Conservation (phyloP, 1,284 basidiomycete species). For the Ganoderma resinaceum region DNA sequence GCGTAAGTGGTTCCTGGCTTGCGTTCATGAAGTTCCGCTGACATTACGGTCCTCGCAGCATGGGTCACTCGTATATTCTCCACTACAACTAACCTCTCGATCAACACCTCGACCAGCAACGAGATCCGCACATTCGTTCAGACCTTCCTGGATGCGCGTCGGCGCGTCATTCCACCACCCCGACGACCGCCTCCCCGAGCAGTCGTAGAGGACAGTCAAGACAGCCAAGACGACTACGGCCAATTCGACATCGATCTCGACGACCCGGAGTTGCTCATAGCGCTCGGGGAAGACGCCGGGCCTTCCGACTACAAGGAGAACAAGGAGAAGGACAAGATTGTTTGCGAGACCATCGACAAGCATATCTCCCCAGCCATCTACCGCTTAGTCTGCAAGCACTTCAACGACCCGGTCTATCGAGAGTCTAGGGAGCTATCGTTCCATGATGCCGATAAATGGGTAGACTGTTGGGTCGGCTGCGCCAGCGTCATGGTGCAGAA, state of each 20-base stretch:
- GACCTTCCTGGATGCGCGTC: slow-evolving; percentile 70
- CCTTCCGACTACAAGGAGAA: slow-evolving; percentile 36
- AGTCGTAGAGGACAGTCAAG: slow-evolving; percentile 53
- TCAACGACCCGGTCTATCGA: slow-evolving; percentile 43
- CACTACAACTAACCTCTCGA: slow-evolving; percentile 45
- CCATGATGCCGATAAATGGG: slow-evolving; percentile 56
- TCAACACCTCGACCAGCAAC: slow-evolving; percentile 49
- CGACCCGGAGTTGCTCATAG: slow-evolving; percentile 63
- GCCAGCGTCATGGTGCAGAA: slow-evolving; percentile 72
- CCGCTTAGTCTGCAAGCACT: slow-evolving; percentile 61
- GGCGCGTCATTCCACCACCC: slow-evolving; percentile 55
- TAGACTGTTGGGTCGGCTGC: slow-evolving; percentile 84
- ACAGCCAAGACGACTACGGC: slow-evolving; percentile 81
- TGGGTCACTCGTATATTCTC: slow-evolving; percentile 70
- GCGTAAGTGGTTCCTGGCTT: slow-evolving; percentile 49
- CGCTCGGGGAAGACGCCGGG: slow-evolving; percentile 49
- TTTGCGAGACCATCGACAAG: slow-evolving; percentile 60
- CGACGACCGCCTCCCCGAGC: slow-evolving; percentile 44
- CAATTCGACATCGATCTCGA: slow-evolving; percentile 63
- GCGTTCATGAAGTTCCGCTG: slow-evolving; percentile 15
- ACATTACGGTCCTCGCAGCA: slow-evolving; percentile 44
- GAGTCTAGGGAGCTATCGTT: slow-evolving; percentile 40
- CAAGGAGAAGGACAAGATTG: slow-evolving; percentile 48
- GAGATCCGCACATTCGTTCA: slow-evolving; percentile 69
- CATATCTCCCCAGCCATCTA: slow-evolving; percentile 68